Base-by-base conservation (phyloP, 2,329 filamentous ascomycete species). In the Didymella lethalis region DNA sequence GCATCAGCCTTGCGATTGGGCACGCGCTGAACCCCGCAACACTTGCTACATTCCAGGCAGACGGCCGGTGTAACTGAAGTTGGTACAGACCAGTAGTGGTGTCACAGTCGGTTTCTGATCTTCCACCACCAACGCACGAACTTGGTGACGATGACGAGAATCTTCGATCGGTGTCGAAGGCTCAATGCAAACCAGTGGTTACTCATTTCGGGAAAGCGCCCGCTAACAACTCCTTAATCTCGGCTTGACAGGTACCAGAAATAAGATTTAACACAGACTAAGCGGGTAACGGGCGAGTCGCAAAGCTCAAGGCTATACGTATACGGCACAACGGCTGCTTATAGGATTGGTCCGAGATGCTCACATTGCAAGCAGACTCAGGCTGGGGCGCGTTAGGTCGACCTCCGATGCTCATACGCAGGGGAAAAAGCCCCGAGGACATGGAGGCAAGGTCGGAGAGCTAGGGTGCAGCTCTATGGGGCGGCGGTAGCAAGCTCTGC, bases 211-310 rank as follows among this genome's bases (percentile, higher is more conserved):
- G 69, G 51, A 69, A 67, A 65, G 69, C 67, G 69, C 59, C 64
- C 67, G 70, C 68, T 71, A 66, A 56, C 57, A 59, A 59, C 68
- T 75, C 74, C 70, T 75, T 76, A 75, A 77, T 77, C 65, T 77
- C 75, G 75, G 75, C 64, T 71, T 67, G 61, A 62, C 58, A 61
- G 59, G 45, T 57, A 49, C 61, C 54, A 67, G 62, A 57, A 66
- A 57, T 59, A 57, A 59, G 55, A 57, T 57, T 61, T 62, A 67
- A 64, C 51, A 55, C 64, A 57, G 64, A 67, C 65, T 60, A 73
- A 67, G 65, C 65, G 59, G 63, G 52, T 61, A 63, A 59, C 64
- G 61, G 69, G 67, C 65, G 60, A 66, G 67, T 62, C 64, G 63
- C 59, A 58, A 64, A 64, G 58, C 61, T 52, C 51, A 65, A 72